Evolutionary conservation across 1,284 basidiomycete genomes (phyloP).

Genomic region (Trichosporon ovoides): DNA sequence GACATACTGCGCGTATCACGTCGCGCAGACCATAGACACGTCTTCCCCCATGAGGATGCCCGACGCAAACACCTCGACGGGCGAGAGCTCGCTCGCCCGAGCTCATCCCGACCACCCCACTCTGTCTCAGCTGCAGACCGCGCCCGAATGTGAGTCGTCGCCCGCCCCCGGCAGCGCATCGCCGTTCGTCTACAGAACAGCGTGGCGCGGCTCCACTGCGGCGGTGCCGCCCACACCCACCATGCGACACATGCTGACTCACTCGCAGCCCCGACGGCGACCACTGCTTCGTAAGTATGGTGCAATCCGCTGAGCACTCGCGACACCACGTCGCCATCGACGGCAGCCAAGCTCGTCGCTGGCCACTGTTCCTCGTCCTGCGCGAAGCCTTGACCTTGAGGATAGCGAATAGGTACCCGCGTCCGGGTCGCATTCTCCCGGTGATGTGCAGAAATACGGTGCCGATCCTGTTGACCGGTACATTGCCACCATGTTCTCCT

Average conservation of each 20-base stretch:
- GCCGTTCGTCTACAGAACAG: neutral
- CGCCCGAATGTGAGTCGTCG: constrained; percentile 11
- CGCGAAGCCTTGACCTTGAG: too few species aligned
- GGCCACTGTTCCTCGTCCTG: too few species aligned
- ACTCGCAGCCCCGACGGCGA: neutral
- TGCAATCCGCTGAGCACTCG: too few species aligned
- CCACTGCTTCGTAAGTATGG: neutral
- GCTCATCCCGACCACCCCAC: constrained; percentile 22
- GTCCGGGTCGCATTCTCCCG: neutral
- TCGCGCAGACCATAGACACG: neutral
- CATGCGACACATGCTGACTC: neutral
- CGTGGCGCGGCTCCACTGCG: neutral
- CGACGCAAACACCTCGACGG: neutral
- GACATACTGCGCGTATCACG: neutral
- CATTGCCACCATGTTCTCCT: neutral
- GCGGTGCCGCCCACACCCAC: neutral
- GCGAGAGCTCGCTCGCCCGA: constrained; percentile 16
- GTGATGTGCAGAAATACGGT: neutral
- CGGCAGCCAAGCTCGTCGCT: too few species aligned
- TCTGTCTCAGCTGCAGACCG: constrained; percentile 14
- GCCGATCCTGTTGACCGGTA: neutral
- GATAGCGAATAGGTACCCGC: too few species aligned
- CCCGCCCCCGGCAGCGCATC: neutral
- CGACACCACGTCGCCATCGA: too few species aligned
- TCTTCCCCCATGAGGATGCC: neutral